Conservation (phyloP, 192 early-diverging fungal species). For the Chytriomyces hyalinus region DNA sequence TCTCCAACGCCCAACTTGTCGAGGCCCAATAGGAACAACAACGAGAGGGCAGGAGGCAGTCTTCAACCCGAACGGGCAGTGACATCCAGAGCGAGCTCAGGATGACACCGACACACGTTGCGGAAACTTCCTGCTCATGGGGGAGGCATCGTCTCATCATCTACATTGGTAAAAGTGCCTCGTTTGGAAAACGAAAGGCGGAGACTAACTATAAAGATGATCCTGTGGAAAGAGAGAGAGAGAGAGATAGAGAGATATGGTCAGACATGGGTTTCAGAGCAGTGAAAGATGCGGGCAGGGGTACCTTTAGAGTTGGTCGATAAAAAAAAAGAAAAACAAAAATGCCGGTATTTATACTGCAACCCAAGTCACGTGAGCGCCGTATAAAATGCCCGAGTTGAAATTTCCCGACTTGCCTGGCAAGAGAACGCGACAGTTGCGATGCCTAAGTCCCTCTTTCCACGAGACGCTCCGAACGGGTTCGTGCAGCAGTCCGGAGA, state of each 20-base stretch:
- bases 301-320: slow-evolving; percentile 35
- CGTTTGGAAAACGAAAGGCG: slow-evolving; percentile 35
- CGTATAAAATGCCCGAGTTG: no score
- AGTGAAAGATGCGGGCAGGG: neutral
- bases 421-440: no score
- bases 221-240: slow-evolving; percentile 10
- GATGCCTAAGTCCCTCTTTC: no score
- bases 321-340: slow-evolving; percentile 28
- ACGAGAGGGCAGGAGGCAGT: slow-evolving; percentile 36
- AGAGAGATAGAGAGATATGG: neutral
- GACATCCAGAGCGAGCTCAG: neutral
- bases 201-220: slow-evolving; percentile 38
- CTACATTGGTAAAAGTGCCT: slow-evolving; percentile 35
- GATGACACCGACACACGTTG: neutral
- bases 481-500: no score
- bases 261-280: neutral
- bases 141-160: slow-evolving; percentile 37
- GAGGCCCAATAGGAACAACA: slow-evolving; percentile 1
- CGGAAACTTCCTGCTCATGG: slow-evolving; percentile 37
- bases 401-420: no score
- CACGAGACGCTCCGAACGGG: no score
- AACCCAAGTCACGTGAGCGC: no score
- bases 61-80: slow-evolving; percentile 23
- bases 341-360: neutral
- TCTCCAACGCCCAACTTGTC: slow-evolving; percentile 35